Base-by-base conservation (phyloP, 73 alveolate species). In the Paramecium sonneborni region DNA sequence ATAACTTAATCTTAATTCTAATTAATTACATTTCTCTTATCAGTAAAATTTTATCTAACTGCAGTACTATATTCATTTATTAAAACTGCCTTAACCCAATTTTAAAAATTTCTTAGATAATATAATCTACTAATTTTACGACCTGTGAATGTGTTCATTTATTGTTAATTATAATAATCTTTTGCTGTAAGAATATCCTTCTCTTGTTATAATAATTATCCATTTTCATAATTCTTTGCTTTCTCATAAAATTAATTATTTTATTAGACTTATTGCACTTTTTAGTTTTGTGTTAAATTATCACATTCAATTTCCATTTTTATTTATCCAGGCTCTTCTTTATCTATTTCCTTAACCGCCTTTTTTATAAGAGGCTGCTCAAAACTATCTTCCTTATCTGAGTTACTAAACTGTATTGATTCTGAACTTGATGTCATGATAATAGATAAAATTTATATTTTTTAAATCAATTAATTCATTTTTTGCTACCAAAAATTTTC, bases 71-170 rank as follows among this genome's bases (percentile, higher is more conserved):
- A 74, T 8, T 74, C 87, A 74, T 74, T 74, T 15, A 74, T 74
- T 12, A 74, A 38, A 3, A 43, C 87, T 15, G 87, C 87, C 20
- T 74, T 74, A 74, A 74, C 87, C 87, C 87, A 74, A 74, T 74
- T 74, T 74, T 74, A 74, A 74, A 74, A 74, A 10, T 74, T 74
- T 74, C 87, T 74, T 9, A 74, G 35, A 35, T 74, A 14, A 74
- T 14, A 30, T 35, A 74, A n/a, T 8, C 35, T 74, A 11, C 67
- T 35, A n/a, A 38, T 35, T 32, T 20, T 74, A 14, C 87, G 5
- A 74, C 18, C 23, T 5, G 84, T 67, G 6, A 20, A 18, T 67
- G 84, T 67, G 23, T 67, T 26, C 24, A 21, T 67, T 8, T 4
- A 0, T 24, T 67, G 23, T 12, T 14, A 12, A 67, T 67, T 4